These are phyloP conservation scores for Amesomyces nigricolor DNA, from an alignment of 2,329 filamentous ascomycete genomes.

Conservation along the genomic window DNA sequence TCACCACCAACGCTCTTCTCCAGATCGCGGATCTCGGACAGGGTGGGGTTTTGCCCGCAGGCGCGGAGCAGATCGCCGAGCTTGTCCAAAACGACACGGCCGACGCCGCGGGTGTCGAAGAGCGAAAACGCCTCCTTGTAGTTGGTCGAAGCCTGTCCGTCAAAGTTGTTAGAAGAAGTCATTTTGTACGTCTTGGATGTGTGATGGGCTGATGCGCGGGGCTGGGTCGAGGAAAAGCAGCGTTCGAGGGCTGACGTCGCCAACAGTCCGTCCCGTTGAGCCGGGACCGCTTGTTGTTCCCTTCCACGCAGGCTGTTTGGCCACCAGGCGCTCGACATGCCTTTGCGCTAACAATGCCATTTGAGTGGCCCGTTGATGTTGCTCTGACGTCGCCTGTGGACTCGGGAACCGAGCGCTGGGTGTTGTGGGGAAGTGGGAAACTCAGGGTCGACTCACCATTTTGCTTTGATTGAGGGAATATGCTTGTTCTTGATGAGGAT, in stretches of 20 bases:
- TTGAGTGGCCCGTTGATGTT: neutral
- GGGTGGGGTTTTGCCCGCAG: constrained; percentile 95
- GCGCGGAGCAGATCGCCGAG: constrained; percentile 92
- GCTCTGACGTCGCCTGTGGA: too few relatives aligned
- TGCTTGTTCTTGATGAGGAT: neutral
- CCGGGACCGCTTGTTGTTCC: neutral
- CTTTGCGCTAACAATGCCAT: neutral
- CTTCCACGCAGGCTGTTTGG: neutral
- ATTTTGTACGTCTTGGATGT: constrained; percentile 29
- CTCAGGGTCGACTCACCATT: constrained; percentile 7
- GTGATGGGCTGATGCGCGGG: neutral
- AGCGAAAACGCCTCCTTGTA: constrained; percentile 99
- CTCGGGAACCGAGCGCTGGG: neutral
- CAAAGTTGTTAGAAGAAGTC: constrained; percentile 49
- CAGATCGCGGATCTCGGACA: constrained; percentile 85
- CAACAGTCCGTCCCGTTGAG: too few relatives aligned
- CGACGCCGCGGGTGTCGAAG: constrained; percentile 98
- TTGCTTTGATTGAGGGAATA: neutral
- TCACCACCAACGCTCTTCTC: constrained; percentile 86
- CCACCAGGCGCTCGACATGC: neutral
- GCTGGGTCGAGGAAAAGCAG: too few relatives aligned
- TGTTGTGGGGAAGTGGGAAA: neutral
- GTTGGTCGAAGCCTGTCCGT: constrained; percentile 75
- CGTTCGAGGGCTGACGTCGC: too few relatives aligned
- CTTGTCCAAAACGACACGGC: constrained; percentile 78